phyloP scores from a whole-genome alignment of 2,329 filamentous ascomycete genomes.

The Venturia aucupariae region DNA sequence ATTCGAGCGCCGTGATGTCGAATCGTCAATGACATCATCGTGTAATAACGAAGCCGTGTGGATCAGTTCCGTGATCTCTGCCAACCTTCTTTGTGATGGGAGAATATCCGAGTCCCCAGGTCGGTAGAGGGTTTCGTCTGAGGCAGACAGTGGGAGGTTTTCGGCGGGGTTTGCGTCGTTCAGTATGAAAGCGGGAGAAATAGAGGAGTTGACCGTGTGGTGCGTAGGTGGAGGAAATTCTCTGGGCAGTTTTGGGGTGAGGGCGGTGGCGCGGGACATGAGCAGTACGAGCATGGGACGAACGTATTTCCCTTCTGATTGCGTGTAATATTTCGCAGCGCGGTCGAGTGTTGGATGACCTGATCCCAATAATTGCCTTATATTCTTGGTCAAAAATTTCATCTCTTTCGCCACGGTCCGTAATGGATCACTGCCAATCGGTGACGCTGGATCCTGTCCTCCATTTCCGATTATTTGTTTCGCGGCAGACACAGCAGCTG shows the following conservation, averaged over 20 bases:
- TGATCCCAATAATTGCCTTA: slow-evolving; percentile 83
- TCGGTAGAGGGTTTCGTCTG: slow-evolving; percentile 33
- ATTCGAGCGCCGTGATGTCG: slow-evolving; percentile 69
- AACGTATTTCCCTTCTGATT: slow-evolving; percentile 93
- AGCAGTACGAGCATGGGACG: slow-evolving; percentile 88
- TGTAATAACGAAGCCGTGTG: slow-evolving; percentile 94
- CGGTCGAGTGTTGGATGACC: slow-evolving; percentile 91
- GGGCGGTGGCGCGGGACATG: slow-evolving; percentile 89
- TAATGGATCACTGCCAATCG: slow-evolving; percentile 76
- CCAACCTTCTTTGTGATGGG: slow-evolving; percentile 83
- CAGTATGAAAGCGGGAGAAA: slow-evolving; percentile 54
- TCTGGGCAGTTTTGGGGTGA: slow-evolving; percentile 52
- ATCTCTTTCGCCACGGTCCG: slow-evolving; percentile 90
- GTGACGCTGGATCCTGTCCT: slow-evolving; percentile 46
- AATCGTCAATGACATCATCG: slow-evolving; percentile 97
- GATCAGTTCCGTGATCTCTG: slow-evolving; percentile 95
- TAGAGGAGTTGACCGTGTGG: slow-evolving; percentile 47
- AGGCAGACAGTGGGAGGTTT: slow-evolving; percentile 41
- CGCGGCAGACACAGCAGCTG: slow-evolving; percentile 58
- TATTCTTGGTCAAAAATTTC: slow-evolving; percentile 90
- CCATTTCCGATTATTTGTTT: slow-evolving; percentile 55
- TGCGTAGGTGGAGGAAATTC: slow-evolving; percentile 22
- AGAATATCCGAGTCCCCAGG: slow-evolving; percentile 56
- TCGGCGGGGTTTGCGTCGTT: slow-evolving; percentile 72
- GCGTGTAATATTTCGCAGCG: slow-evolving; percentile 96